Evolutionary conservation across 208 protist species (phyloP).

Genomic region (Trichomonas vaginalis): DNA sequence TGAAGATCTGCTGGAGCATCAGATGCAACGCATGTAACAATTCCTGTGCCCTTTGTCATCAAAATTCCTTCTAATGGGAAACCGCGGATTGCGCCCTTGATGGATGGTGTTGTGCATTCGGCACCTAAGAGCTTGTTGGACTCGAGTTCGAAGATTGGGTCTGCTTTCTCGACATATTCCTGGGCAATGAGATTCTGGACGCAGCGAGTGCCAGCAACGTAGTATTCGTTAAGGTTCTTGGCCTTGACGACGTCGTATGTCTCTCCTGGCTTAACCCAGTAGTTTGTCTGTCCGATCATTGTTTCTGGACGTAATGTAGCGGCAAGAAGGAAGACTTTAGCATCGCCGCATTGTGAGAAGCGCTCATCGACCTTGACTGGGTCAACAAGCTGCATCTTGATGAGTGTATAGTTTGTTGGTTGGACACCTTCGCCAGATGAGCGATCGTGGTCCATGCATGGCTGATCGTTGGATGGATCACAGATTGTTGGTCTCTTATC

Average conservation of each 20-base stretch:
- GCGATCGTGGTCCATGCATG: conserved; percentile 97
- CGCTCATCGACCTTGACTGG: conserved; percentile 41
- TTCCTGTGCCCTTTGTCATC: conserved; percentile 68
- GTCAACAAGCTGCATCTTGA: conserved; percentile 77
- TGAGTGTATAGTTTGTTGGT: conserved; percentile 71
- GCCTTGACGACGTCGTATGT: conserved; percentile 57
- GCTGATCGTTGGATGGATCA: conserved; percentile 88
- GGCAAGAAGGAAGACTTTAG: conserved; percentile 73
- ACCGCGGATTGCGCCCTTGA: background rate
- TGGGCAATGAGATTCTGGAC: background rate
- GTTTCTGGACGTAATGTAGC: conserved; percentile 98
- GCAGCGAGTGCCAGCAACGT: background rate
- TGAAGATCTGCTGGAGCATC: conserved; percentile 98
- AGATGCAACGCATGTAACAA: conserved; percentile 83
- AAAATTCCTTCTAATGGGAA: background rate
- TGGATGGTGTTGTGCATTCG: background rate
- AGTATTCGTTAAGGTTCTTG: background rate
- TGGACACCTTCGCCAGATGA: conserved; percentile 78
- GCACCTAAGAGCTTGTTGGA: background rate
- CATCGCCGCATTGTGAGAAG: conserved; percentile 44
- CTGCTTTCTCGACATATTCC: background rate
- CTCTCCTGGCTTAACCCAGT: conserved; percentile 84
- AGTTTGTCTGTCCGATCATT: conserved; percentile 98
- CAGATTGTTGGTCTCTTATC: conserved; percentile 57
- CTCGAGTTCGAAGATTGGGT: background rate